Percentiles rank a stretch among this genome's conserved stretches.
phyloP scores from a whole-genome alignment of 2,329 filamentous ascomycete genomes.

The Botrytis pseudocinerea region DNA sequence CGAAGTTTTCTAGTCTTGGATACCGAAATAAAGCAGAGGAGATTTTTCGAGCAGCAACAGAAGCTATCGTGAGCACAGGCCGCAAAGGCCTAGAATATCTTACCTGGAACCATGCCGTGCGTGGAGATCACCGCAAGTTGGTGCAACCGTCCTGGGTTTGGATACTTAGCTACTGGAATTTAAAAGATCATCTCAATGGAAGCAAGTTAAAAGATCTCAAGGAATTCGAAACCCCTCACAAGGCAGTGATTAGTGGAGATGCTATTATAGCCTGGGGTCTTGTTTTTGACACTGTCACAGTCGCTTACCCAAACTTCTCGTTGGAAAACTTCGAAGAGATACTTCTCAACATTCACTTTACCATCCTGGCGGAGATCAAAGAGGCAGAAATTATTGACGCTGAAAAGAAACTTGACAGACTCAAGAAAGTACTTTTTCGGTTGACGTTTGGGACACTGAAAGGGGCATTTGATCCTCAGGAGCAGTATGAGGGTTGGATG shows the following conservation, averaged over 20 bases:
- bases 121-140: too few species aligned
- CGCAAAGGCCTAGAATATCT: too few species aligned
- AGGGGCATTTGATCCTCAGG: background rate
- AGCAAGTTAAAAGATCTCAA: background rate
- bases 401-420: background rate
- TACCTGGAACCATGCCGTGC: too few species aligned
- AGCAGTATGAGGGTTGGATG: background rate
- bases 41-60: background rate
- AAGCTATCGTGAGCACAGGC: background rate
- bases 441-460: too few species aligned
- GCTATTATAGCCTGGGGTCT: background rate
- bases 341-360: background rate
- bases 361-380: background rate
- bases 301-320: background rate
- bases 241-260: background rate
- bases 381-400: too few species aligned
- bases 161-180: too few species aligned
- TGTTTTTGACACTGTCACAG: background rate
- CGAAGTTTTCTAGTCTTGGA: background rate
- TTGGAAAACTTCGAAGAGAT: background rate
- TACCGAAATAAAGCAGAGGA: background rate
- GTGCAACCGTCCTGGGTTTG: too few species aligned
- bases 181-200: background rate
- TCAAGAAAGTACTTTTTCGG: background rate
- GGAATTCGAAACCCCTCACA: background rate